Conservation (phyloP, 2,329 filamentous ascomycete genomes). For the Talaromyces sp. region DNA sequence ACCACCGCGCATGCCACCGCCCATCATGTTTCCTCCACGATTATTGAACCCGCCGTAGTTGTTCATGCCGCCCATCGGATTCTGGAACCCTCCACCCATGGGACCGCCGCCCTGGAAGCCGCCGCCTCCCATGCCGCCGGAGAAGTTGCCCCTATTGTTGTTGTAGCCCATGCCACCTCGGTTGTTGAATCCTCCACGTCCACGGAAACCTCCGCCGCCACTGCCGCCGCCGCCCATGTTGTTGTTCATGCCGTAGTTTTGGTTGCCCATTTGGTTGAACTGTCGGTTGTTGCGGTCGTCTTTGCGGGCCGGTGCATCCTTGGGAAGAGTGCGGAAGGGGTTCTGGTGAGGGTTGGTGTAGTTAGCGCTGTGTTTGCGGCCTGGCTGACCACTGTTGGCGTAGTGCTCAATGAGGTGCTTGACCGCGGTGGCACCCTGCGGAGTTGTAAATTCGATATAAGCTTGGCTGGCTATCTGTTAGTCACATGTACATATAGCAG, state of each 20-base stretch:
- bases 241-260: conserved; percentile 33
- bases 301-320: conserved; percentile 73
- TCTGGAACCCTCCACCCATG: conserved; percentile 47
- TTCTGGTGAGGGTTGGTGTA: conserved; percentile 75
- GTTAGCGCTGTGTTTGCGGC: conserved; percentile 62
- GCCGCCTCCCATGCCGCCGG: conserved; percentile 31
- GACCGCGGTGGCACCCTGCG: conserved; percentile 76
- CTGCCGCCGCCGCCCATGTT: conserved; percentile 15
- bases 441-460: conserved; percentile 77
- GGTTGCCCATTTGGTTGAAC: conserved; percentile 34
- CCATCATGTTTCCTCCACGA: conserved; percentile 51
- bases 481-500: neutral
- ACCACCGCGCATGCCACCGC: conserved; percentile 46
- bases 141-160: conserved; percentile 40
- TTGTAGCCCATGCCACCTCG: conserved; percentile 44
- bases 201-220: conserved; percentile 45
- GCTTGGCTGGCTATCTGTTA: conserved; percentile 51
- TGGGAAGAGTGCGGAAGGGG: conserved; percentile 84
- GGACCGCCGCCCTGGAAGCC: conserved; percentile 35
- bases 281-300: conserved; percentile 49
- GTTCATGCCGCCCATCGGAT: conserved; percentile 49
- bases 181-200: conserved; percentile 44
- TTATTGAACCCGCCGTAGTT: conserved; percentile 43
- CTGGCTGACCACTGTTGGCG: conserved; percentile 48
- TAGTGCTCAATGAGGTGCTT: conserved; percentile 74